phyloP scores from a whole-genome alignment of 2,329 filamentous ascomycete genomes.

The Celoporthe dispersa region DNA sequence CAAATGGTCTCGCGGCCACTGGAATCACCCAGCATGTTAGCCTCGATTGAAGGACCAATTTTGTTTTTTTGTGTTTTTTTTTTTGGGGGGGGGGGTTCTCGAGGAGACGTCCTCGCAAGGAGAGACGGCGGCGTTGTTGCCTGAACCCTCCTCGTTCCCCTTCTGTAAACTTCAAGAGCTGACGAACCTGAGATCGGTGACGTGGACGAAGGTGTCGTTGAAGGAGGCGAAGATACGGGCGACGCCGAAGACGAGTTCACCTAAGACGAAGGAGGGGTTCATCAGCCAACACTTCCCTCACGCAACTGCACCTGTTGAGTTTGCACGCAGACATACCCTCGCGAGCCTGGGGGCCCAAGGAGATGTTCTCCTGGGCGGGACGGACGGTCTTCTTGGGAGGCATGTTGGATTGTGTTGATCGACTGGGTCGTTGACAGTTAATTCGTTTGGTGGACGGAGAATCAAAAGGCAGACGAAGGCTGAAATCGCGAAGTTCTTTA shows the following conservation, averaged over 20 bases:
- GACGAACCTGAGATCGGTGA: constrained; percentile 95
- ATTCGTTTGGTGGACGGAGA: constrained; percentile 20
- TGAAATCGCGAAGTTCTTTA: constrained; percentile 17
- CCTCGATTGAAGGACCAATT: constrained; percentile 42
- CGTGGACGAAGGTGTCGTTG: constrained; percentile 95
- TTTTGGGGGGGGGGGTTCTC: neutral
- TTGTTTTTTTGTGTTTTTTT: neutral
- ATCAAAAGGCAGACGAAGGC: constrained; percentile 16
- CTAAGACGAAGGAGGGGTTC: constrained; percentile 48
- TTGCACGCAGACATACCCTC: constrained; percentile 69
- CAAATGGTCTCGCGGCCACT: constrained; percentile 99
- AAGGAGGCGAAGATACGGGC: constrained; percentile 97
- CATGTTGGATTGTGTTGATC: constrained; percentile 65
- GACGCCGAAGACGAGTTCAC: constrained; percentile 97
- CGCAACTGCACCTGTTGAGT: constrained; percentile 1
- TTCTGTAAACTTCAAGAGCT: constrained; percentile 31
- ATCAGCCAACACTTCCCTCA: constrained; percentile 27
- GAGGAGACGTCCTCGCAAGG: neutral
- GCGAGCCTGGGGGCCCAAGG: constrained; percentile 93
- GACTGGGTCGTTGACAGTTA: constrained; percentile 32
- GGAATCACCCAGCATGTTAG: constrained; percentile 72
- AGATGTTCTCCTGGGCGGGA: constrained; percentile 95
- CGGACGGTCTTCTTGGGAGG: constrained; percentile 82
- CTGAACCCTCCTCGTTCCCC: constrained; percentile 13
- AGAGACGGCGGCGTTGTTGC: neutral